Base-by-base conservation (phyloP, 208 protist species). In the Tetramitus jugosus region DNA sequence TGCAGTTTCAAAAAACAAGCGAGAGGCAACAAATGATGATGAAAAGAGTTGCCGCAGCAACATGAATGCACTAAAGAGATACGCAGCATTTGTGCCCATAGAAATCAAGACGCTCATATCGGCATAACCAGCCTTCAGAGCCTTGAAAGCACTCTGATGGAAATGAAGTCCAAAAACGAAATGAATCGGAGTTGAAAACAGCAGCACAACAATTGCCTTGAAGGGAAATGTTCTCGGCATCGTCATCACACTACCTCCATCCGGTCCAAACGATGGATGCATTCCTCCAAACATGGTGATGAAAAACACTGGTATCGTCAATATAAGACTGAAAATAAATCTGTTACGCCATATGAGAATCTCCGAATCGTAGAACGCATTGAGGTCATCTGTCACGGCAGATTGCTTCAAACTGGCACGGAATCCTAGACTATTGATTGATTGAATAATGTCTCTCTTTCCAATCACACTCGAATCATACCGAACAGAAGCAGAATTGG, bases 1-100 rank as follows among this genome's bases (percentile, higher is more conserved):
- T 0, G 91, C 89, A 4, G 96, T 96, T 80, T 98, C 94, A 81
- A 98, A 98, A 80, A 96, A 97, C 23, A 81, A 87, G 56, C 80
- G 84, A 10, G 23, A 49, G 3, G 8, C 13, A 6, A 77, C 31
- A 3, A 46, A 61, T 71, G 42, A 3, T 10, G 14, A 33, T 31
- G 8, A 29, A 26, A 42, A 76, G 29, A 53, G 14, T 7, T 10
- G 6, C 14, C 10, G 8, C 17, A 7, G 35, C 31, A 78, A 29
- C 3, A 49, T 35, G 26, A 37, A 23, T 37, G 60, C n/a, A 29
- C 33, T 46, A 33, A 65, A 65, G 17, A 78, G 17, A 45, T 62
- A 78, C 0, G 76, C 45, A 23, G 76, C 49, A 45, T 74, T 69
- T 3, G 78, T 76, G n/a, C 80, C 75, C 17, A 83, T 8, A 14